Base-by-base conservation (phyloP, 2,329 filamentous ascomycete genomes). In the Exophiala viscosa region DNA sequence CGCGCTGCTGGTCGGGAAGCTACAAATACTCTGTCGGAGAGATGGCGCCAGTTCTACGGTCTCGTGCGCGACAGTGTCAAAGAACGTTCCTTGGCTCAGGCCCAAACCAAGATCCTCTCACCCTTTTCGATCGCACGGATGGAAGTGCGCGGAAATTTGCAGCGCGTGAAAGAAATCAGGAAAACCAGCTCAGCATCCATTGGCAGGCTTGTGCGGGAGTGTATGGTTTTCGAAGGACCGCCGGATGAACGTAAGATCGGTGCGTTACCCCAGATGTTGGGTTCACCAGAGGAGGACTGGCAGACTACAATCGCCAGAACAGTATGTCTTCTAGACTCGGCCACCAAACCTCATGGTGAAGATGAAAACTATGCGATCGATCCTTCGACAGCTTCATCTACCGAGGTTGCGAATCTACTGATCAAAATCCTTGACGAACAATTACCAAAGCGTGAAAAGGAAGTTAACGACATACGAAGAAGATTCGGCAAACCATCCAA, bases 131-230 rank as follows among this genome's bases (percentile, higher is more conserved):
- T 87, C 34, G 84, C 86, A 54, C 81, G 88, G 13, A 79, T 85
- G 2, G 86, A 96, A 66, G 88, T 88, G 8, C 80, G 86, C 42
- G 76, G 75, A 55, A 96, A 95, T 68, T 86, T 87, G 64, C 79
- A 79, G 2, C 80, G 79, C 15, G 76, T 97, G 45, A 85, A 81
- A 64, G 83, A 82, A 62, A 76, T 95, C 59, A 82, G 87, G 42
- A 82, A 91, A 65, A 83, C 92, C 69, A 90, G 89, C 50, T 89
- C 92, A 1, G 91, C 88, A 64, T 88, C 89, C 1, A 76, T 97
- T 3, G 93, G 93, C 13, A 82, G 96, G 3, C 74, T 99, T 20
- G 85, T 96, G 61, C 89, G 92, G 50, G 90, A 96, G 66, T 90
- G 88, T 2, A 74, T 96, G 43, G 84, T 83, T 45, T 84, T 88